A percentile compares a stretch with the other conserved stretches of the same genome.
phyloP scores from a whole-genome alignment of 108 stramenopile genomes.

The Cyclotella sp. region DNA sequence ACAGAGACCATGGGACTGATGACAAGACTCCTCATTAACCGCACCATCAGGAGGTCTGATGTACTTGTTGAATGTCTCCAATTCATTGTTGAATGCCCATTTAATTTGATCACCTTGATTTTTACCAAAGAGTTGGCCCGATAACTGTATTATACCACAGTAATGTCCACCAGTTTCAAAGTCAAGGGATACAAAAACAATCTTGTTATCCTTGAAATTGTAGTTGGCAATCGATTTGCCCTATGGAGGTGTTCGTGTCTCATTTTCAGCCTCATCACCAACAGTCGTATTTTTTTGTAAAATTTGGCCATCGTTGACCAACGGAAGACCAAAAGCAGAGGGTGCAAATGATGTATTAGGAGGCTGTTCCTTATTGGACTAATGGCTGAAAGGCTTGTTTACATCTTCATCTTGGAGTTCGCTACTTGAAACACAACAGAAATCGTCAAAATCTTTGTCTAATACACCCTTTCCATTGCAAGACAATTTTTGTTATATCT shows the following conservation, averaged over 20 bases:
- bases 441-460: constrained; percentile 14
- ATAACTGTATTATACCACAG: constrained; percentile 1
- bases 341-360: neutral
- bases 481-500: neutral
- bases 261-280: no score
- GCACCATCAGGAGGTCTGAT: neutral
- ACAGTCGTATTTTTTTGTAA: neutral
- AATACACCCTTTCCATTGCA: neutral
- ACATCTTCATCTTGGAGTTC: neutral
- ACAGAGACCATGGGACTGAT: no score
- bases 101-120: neutral
- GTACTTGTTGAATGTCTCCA: constrained; percentile 5
- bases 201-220: neutral
- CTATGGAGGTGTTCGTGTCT: neutral
- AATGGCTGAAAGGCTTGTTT: neutral
- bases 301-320: neutral
- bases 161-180: constrained; percentile 6
- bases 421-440: neutral
- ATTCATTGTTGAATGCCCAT: neutral
- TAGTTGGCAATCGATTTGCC: neutral
- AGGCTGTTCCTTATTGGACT: neutral
- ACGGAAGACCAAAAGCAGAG: constrained; percentile 7
- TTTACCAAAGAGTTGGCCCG: neutral
- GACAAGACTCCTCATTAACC: constrained; percentile 2
- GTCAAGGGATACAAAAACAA: neutral